Conservation (phyloP, 2,329 filamentous ascomycete species). For the Fusarium paranaense region DNA sequence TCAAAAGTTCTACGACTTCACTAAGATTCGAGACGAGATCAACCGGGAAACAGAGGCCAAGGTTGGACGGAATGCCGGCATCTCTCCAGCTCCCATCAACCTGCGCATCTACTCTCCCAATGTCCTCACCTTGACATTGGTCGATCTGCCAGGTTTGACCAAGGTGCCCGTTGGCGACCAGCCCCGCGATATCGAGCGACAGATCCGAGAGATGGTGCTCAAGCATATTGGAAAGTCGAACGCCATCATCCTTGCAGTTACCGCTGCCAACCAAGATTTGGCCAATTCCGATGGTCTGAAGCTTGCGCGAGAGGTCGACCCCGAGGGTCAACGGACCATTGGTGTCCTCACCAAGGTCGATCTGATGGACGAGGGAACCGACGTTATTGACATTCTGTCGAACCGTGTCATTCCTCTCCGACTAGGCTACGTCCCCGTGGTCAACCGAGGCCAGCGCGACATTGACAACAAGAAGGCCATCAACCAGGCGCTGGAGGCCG, state of each 20-base stretch:
- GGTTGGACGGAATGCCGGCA: constrained; percentile 95
- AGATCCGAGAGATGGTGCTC: constrained; percentile 97
- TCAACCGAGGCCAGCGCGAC: constrained; percentile 97
- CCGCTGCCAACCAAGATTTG: constrained; percentile 95
- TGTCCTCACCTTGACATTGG: constrained; percentile 94
- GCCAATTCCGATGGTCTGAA: constrained; percentile 98
- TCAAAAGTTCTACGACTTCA: constrained; percentile 98
- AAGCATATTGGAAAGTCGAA: constrained; percentile 99
- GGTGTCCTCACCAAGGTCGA: constrained; percentile 99
- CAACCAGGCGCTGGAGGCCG: constrained; percentile 87
- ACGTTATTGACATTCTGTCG: constrained; percentile 97
- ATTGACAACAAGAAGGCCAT: constrained; percentile 99
- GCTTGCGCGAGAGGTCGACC: constrained; percentile 94
- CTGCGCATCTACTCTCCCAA: constrained; percentile 98
- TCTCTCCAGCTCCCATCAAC: constrained; percentile 97
- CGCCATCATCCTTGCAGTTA: constrained; percentile 96
- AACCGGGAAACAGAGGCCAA: constrained; percentile 96
- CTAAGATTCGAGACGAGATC: constrained; percentile 98
- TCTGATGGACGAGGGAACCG: constrained; percentile 98
- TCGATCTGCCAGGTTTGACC: constrained; percentile 95
- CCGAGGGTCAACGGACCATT: constrained; percentile 96
- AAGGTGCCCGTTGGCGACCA: constrained; percentile 98
- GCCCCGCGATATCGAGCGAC: constrained; percentile 93
- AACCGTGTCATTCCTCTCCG: constrained; percentile 96
- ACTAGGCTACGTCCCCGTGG: constrained; percentile 95